Evolutionary conservation across 2,329 filamentous ascomycete species (phyloP), one percentile per base, ranked within the genome.

Genomic region (Phoma sp.): DNA sequence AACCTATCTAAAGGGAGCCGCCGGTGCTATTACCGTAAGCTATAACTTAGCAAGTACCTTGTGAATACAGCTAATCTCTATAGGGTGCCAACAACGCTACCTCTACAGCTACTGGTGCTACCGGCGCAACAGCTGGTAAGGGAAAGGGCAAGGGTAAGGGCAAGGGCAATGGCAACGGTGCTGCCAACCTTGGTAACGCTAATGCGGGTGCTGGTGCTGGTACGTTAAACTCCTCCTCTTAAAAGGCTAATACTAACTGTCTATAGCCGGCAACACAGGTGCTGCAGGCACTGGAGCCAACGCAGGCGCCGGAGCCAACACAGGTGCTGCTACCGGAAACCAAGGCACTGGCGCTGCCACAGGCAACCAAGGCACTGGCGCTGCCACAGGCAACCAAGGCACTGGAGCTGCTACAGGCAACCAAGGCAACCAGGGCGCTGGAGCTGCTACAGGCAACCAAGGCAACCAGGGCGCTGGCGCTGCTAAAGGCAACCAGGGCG

Each of bases 71-170:
- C 38, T 43, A 4, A 53, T 15, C 17, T 32, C 6, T 28, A 1
- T 32, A 53, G 50, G 50, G 50, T 12, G 50, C 25, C 14, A 53
- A 42, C 33, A 53, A 53, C 33, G 42, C 43, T 9, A 53, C 50
- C 20, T 38, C 50, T 20, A 43, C 43, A 5, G 47, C 47, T 10
- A 52, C 23, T 25, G 23, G 23, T 28, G 33, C 17, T 25, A 43
- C 28, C 12, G 40, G 40, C 12, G 21, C 40, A 11, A 29, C 26
- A 30, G 26, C n/a, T n/a, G n/a, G n/a, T n/a, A n/a, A n/a, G n/a
- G n/a, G n/a, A n/a, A n/a, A n/a, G n/a, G 15, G 28, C 7, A 23
- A 21, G 11, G 34, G 34, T 14, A 38, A 38, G 18, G 34, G 34
- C 34, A 21, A 23, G 17, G 38, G 28, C 18, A 25, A 34, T 4